Percentiles rank a stretch among this genome's conserved stretches.
Conservation (phyloP, 1,139 yeast species). For the Saccharomyces hybrid region DNA sequence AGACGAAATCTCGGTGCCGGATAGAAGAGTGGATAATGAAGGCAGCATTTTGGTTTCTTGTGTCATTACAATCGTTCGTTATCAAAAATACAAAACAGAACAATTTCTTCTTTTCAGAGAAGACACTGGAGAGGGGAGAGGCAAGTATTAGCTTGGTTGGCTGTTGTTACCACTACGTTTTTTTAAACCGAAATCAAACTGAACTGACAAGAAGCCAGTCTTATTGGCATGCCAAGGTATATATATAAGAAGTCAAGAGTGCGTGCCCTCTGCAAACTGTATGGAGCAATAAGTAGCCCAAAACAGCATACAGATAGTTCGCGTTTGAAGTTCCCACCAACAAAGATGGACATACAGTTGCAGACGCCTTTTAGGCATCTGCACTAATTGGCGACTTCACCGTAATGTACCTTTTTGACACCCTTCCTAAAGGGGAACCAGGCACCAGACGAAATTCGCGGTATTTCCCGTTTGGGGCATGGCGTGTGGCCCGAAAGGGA, state of each 20-base stretch:
- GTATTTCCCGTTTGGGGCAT: background rate
- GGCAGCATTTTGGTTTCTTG: constrained; percentile 7
- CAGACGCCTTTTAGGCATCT: background rate
- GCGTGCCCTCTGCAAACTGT: background rate
- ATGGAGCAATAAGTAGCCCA: constrained; percentile 1
- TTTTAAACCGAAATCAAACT: background rate
- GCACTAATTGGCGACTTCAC: background rate
- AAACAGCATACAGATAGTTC: constrained; percentile 1
- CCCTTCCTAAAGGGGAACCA: background rate
- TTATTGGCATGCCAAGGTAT: background rate
- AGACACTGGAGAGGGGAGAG: background rate
- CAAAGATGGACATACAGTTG: background rate
- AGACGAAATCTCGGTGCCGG: constrained; percentile 6
- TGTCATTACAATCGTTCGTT: background rate
- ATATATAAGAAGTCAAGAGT: background rate
- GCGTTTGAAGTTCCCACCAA: background rate
- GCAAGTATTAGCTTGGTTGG: background rate
- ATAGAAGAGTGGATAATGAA: constrained; percentile 11
- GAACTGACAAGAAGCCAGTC: background rate
- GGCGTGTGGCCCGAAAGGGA: background rate
- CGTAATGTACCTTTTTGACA: background rate
- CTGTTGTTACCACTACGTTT: background rate
- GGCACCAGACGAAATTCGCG: background rate
- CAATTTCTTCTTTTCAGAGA: background rate
- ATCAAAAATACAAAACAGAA: background rate